Base-by-base conservation (phyloP, 169 alveolate species). In the Cryptosporidium parvum region DNA sequence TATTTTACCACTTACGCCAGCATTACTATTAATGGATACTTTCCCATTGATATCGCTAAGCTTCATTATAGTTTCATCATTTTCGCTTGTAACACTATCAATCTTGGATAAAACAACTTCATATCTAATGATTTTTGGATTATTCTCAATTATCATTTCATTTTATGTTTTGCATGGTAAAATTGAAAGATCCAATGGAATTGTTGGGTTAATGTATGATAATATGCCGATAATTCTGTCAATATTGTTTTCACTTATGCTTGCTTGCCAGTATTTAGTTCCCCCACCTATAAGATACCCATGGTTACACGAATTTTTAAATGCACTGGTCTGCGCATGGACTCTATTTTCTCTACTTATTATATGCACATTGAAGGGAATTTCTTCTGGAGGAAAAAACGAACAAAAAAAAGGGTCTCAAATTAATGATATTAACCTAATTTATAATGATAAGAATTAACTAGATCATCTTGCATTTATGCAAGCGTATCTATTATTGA, bases 1-100 rank as follows among this genome's bases (percentile, higher is more conserved):
- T 33, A 92, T 96, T 53, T 89, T 95, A 23, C 97, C 97, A 10
- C 85, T 92, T 29, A 39, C 94, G 14, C 94, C 96, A n/a, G 92
- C 92, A 65, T 86, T 91, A 84, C 91, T 94, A 35, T 86, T 93
- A 53, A 67, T 85, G 86, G 86, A 73, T 21, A 23, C 37, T 12
- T 73, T 73, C 23, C 86, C 86, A 23, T 73, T 62, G 86, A 35
- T 73, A 31, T 33, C 86, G 2, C 33, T 73, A 12, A 53, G 58
- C 33, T 31, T 73, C 44, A 73, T 59, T 33, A 58, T 73, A 35
- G 7, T 73, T 53, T 73, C 86, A 23, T 56, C 86, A 8, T 73
- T 73, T 56, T 73, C 86, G 9, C 70, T 73, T 33, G 70, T 56
- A 0, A 73, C 86, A 18, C 72, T 73, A 26, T 73, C 86, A 7